Evolutionary conservation across 805 yeast species (phyloP), one percentile per base, ranked within the genome.

Genomic region (Metschnikowia gruessii): DNA sequence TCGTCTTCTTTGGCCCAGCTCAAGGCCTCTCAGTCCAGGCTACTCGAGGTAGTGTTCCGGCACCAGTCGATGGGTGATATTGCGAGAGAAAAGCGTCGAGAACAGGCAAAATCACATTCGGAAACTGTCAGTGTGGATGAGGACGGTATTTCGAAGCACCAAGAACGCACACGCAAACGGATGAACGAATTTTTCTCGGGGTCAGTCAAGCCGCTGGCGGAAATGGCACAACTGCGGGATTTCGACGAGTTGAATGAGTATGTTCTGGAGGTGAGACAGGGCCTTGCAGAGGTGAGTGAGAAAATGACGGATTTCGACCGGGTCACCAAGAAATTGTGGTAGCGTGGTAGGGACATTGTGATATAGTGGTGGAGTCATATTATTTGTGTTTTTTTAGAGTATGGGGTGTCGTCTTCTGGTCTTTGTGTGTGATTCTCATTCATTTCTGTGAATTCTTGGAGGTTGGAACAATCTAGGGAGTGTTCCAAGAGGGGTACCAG

Each of bases 281-380:
- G 74, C 45, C 69, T 86, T 34, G 78, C 74, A 24, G 66, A 66
- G 10, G 81, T 85, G 12, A 81, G 82, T 3, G 70, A 69, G 35
- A 63, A 72, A n/a, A 76, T 79, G 67, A 67, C 69, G 53, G 59
- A 58, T 15, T 75, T 78, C 42, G 82, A 77, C 52, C 70, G 68
- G 13, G 63, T 66, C 11, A 69, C 74, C 4, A 68, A 66, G 51
- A 71, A 67, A 34, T 58, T 72, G 47, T 78, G 81, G 81, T 55
- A 38, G n/a, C n/a, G n/a, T n/a, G n/a, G n/a, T n/a, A n/a, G n/a
- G n/a, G n/a, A n/a, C n/a, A n/a, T n/a, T n/a, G n/a, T n/a, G n/a
- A n/a, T n/a, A n/a, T n/a, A n/a, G n/a, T n/a, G n/a, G n/a, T n/a
- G n/a, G n/a, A n/a, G n/a, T n/a, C n/a, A n/a, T n/a, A n/a, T n/a